A percentile compares a stretch with the other conserved stretches of the same genome.
Evolutionary conservation across 2,329 filamentous ascomycete genomes (phyloP).

Genomic region (Microascus cirrosus): DNA sequence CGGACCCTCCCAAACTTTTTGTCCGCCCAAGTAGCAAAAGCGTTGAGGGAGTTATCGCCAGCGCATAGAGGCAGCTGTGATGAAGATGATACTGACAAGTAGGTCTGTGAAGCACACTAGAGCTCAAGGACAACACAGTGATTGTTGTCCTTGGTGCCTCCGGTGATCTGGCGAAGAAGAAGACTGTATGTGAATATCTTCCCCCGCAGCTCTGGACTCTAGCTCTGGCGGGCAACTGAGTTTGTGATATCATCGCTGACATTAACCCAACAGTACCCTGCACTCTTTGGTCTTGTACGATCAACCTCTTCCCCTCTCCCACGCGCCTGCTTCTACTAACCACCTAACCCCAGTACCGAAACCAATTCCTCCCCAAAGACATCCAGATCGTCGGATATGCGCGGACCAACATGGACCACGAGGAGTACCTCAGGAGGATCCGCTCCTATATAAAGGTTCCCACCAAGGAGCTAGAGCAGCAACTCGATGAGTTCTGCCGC

Average conservation of each 20-base stretch:
- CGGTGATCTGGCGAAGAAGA: constrained; percentile 98
- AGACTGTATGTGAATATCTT: constrained; percentile 58
- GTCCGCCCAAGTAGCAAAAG: neutral
- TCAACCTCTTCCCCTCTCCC: neutral
- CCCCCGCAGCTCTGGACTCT: constrained; percentile 5
- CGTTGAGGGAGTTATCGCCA: neutral
- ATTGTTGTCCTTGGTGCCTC: constrained; percentile 96
- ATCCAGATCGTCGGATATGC: constrained; percentile 98
- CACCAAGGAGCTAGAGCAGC: constrained; percentile 93
- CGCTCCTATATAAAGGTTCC: constrained; percentile 98
- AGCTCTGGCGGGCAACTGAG: neutral
- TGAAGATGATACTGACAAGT: neutral
- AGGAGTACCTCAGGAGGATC: constrained; percentile 87
- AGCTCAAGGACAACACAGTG: constrained; percentile 97
- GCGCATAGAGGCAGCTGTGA: neutral
- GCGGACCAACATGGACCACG: constrained; percentile 97
- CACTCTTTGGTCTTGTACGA: constrained; percentile 90
- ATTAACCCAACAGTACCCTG: constrained; percentile 62
- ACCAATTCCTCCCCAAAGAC: constrained; percentile 96
- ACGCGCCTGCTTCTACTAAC: neutral
- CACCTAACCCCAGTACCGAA: constrained; percentile 61
- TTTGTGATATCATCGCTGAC: constrained; percentile 1
- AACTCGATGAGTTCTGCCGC: constrained; percentile 79
- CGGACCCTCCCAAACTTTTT: neutral
- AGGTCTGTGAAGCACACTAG: constrained; percentile 53